Evolutionary conservation across 176 grass and related monocot species (phyloP), one percentile per base, ranked within the genome.

Genomic region (Raddia guianensis): DNA sequence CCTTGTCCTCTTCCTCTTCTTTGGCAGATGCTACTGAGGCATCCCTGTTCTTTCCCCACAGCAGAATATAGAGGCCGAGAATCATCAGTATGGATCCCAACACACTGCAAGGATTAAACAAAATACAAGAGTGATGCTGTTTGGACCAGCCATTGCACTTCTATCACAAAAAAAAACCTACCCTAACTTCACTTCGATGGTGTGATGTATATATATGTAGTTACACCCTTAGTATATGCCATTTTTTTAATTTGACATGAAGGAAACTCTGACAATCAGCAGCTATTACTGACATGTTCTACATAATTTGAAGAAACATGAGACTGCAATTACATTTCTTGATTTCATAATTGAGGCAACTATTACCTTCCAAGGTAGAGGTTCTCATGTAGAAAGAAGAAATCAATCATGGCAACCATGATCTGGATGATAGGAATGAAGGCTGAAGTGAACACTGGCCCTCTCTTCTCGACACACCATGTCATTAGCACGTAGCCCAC

Each of bases 391-490:
- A 98, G 96, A 81, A 93, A 84, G 60, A 76, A 89, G 76, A 91
- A 89, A 83, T 95, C 96, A 72, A 98, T 78, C 34, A 85, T 87
- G 34, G 92, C 92, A 14, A 98, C 96, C 81, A 95, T 89, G 73
- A 98, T 98, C 76, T 98, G 96, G 47, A 93, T 91, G 52, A 95
- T 63, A 68, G 96, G 96, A 85, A 94, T 94, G 83, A 95, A 98
- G 81, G 96, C 79, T 14, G 96, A 87, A 72, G 92, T 87, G 78
- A 98, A 98, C 43, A 98, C 88, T 0, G 96, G 90, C 44, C 96
- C 96, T 95, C 88, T 62, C 79, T 98, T 95, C 82, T 93, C 88
- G 2, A 98, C 92, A n/a, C 95, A 98, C 95, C 96, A 98, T 79
- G 96, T 93, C 96, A 98, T 93, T 43, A 78, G 70, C 12, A 95